phyloP scores from a whole-genome alignment of 495 filamentous ascomycete genomes.

The Trichoderma orchidacearum region DNA sequence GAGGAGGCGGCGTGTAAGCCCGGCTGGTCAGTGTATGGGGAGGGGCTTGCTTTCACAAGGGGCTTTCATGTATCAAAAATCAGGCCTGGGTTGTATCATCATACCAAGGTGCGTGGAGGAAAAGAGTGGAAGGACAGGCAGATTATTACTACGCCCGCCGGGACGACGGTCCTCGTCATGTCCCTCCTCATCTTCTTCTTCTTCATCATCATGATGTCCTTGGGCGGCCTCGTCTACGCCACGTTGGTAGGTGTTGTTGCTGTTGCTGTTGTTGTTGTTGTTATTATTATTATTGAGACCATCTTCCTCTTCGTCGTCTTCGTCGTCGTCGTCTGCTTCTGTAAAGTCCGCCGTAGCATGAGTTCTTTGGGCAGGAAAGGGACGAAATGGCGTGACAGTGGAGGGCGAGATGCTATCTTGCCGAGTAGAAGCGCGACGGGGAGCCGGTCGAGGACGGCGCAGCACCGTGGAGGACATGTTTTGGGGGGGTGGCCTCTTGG shows the following conservation, averaged over 20 bases:
- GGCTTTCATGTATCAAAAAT: neutral
- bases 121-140: constrained; percentile 68
- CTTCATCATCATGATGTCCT: constrained; percentile 20
- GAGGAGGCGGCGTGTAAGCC: neutral
- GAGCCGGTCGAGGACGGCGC: constrained; percentile 21
- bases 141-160: constrained; percentile 29
- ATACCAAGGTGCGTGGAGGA: constrained; percentile 68
- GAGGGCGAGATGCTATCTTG: constrained; percentile 15
- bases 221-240: constrained; percentile 32
- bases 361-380: constrained; percentile 7
- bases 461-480: constrained; percentile 30
- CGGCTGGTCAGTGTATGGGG: neutral
- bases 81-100: neutral
- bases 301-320: constrained; percentile 33
- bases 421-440: constrained; percentile 14
- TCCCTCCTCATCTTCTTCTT: constrained; percentile 27
- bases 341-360: constrained; percentile 46
- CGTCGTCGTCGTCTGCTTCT: constrained; percentile 36
- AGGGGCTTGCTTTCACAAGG: neutral
- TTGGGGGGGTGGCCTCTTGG: too few species aligned
- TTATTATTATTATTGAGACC: constrained; percentile 5
- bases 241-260: neutral
- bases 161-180: constrained; percentile 40
- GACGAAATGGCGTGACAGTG: neutral
- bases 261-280: neutral